Conservation (phyloP, 768 basidiomycete genomes). For the Kwoniella sp. region DNA sequence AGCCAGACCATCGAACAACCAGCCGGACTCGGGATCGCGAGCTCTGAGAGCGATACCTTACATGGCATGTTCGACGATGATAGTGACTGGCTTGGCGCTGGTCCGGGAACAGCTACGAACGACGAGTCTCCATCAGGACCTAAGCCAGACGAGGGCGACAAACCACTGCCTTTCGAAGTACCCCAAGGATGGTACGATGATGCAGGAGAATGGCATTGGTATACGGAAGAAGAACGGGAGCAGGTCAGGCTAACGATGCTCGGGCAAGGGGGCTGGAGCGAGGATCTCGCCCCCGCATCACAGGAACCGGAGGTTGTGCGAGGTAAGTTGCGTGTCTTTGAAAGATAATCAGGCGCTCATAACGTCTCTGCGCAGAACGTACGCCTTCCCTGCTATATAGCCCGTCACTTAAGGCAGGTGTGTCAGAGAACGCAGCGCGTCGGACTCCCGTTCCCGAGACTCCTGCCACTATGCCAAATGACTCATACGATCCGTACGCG, state of each 20-base stretch:
- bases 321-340: conserved; percentile 1
- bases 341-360: background rate
- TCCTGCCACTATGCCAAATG: conserved; percentile 3
- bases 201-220: conserved; percentile 43
- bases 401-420: conserved; percentile 2
- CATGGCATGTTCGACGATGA: conserved; percentile 27
- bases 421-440: conserved; percentile 38
- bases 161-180: conserved; percentile 29
- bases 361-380: background rate
- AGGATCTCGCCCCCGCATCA: background rate
- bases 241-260: conserved; percentile 32
- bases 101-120: no score
- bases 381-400: conserved; percentile 1
- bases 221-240: conserved; percentile 45
- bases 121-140: background rate
- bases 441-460: conserved; percentile 38
- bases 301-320: background rate
- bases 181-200: conserved; percentile 50
- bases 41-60: no score
- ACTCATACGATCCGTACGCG: conserved; percentile 21
- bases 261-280: conserved; percentile 2
- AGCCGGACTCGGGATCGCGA: conserved; percentile 13
- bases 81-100: conserved; percentile 34
- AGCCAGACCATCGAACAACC: conserved; percentile 22
- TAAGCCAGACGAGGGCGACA: conserved; percentile 25